Percentiles rank a stretch among this genome's conserved stretches.
These are phyloP conservation scores for Ophiognomonia clavigignenti-juglandacearum DNA, from an alignment of 2,329 filamentous ascomycete genomes.

Conservation along the genomic window DNA sequence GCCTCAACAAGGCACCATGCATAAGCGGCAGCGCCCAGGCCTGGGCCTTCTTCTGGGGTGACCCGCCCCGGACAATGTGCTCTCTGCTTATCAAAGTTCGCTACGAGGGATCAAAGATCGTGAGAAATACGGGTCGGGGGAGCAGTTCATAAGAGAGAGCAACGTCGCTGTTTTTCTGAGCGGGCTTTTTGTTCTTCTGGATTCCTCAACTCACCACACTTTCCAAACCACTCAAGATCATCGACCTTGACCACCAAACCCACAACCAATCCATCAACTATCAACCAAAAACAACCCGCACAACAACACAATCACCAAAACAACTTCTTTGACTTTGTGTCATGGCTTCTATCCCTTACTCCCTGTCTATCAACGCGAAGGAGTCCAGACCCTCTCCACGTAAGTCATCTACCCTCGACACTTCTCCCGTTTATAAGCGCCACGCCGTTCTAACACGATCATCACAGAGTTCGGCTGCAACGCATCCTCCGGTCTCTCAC, in stretches of 20 bases:
- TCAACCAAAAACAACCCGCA: neutral
- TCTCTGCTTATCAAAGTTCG: neutral
- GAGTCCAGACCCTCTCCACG: slow-evolving; percentile 4
- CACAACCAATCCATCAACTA: neutral
- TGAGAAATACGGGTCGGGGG: neutral
- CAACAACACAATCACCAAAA: neutral
- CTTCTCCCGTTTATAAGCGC: neutral
- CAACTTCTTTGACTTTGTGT: neutral
- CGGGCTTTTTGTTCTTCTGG: neutral
- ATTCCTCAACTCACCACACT: neutral
- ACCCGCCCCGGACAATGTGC: slow-evolving; percentile 3
- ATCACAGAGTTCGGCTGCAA: neutral
- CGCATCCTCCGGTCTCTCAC: slow-evolving; percentile 1
- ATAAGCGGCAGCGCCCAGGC: neutral
- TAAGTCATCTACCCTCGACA: neutral
- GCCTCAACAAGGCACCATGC: neutral
- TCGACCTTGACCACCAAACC: no score
- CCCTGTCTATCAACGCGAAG: slow-evolving; percentile 1
- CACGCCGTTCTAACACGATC: slow-evolving; percentile 2
- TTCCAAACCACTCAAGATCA: no score
- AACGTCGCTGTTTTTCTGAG: neutral
- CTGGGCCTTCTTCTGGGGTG: slow-evolving; percentile 7
- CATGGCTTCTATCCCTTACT: slow-evolving; percentile 5
- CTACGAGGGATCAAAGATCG: neutral
- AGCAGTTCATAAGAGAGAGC: neutral